These are phyloP conservation scores for Camelina neglecta DNA, from an alignment of 345 rosid genomes.

Conservation along the genomic window DNA sequence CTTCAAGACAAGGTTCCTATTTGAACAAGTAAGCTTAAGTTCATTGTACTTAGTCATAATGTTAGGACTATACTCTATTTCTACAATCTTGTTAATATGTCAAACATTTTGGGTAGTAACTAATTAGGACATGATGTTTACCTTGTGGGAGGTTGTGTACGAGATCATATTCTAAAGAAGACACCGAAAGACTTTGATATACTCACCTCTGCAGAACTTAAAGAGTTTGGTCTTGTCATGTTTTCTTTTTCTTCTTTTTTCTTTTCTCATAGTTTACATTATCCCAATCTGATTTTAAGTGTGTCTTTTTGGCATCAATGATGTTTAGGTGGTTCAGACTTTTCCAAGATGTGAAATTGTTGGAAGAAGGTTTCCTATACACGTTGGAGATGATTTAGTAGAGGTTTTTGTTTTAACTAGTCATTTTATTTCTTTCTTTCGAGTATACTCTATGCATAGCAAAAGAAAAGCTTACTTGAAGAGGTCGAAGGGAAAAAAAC, in stretches of 20 bases:
- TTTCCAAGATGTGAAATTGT: constrained; percentile 60
- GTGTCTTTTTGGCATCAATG: neutral
- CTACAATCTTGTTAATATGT: neutral
- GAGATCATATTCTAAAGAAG: constrained; percentile 86
- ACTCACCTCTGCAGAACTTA: constrained; percentile 87
- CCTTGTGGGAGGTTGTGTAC: constrained; percentile 96
- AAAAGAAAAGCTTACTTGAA: too few species aligned
- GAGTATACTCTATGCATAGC: too few species aligned
- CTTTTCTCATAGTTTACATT: neutral
- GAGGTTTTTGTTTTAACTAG: constrained; percentile 50
- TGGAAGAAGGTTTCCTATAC: constrained; percentile 67
- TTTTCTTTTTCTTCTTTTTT: neutral
- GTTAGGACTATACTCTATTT: too few species aligned
- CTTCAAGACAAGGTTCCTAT: constrained; percentile 27
- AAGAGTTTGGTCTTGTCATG: constrained; percentile 55
- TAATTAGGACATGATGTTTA: constrained; percentile 76
- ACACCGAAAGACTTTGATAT: constrained; percentile 90
- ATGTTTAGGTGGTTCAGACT: constrained; percentile 51
- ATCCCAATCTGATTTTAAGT: neutral
- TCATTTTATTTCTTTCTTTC: neutral
- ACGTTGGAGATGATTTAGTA: constrained; percentile 51
- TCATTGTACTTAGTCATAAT: neutral
- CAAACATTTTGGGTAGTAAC: neutral
- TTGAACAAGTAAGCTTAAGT: constrained; percentile 35
- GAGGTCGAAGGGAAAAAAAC: too few species aligned